Percentiles rank a stretch among this genome's conserved stretches.
These are phyloP conservation scores for Cutaneotrichosporon arboriforme DNA, from an alignment of 1,284 basidiomycete genomes.

Conservation along the genomic window DNA sequence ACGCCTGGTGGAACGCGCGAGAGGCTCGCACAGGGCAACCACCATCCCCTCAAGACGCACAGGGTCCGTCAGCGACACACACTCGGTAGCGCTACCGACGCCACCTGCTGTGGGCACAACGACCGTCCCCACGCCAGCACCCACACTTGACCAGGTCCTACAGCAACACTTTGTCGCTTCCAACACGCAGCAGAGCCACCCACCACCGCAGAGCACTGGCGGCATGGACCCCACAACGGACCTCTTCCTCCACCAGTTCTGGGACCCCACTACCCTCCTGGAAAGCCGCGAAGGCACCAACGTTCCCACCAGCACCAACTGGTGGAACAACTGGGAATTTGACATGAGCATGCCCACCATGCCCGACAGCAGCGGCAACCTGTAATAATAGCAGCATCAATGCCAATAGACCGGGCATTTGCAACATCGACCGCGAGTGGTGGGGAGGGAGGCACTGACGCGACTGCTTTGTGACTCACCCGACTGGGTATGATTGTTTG, in stretches of 20 bases:
- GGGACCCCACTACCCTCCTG: constrained; percentile 24
- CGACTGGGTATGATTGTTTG: too few species aligned
- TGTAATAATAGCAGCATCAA: too few species aligned
- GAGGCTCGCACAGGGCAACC: constrained; percentile 8
- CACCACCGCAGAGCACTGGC: neutral
- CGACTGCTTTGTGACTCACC: too few species aligned
- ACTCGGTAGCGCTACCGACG: neutral
- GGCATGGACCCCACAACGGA: constrained; percentile 6
- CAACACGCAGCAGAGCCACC: neutral
- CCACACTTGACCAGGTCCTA: constrained; percentile 12
- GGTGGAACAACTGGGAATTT: constrained; percentile 7
- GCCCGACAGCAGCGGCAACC: too few species aligned
- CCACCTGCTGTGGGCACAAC: neutral
- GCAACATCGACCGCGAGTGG: too few species aligned
- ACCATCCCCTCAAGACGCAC: constrained; percentile 1
- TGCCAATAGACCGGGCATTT: neutral
- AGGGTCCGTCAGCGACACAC: neutral
- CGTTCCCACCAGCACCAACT: neutral
- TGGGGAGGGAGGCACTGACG: too few species aligned
- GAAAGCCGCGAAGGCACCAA: constrained; percentile 7
- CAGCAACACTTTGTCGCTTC: constrained; percentile 14
- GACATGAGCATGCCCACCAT: neutral
- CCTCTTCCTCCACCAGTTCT: constrained; percentile 35
- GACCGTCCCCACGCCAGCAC: neutral
- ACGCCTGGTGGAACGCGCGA: constrained; percentile 25